Evolutionary conservation across 768 basidiomycete species (phyloP), one percentile per base, ranked within the genome.

Genomic region (Lactarius psammicola): DNA sequence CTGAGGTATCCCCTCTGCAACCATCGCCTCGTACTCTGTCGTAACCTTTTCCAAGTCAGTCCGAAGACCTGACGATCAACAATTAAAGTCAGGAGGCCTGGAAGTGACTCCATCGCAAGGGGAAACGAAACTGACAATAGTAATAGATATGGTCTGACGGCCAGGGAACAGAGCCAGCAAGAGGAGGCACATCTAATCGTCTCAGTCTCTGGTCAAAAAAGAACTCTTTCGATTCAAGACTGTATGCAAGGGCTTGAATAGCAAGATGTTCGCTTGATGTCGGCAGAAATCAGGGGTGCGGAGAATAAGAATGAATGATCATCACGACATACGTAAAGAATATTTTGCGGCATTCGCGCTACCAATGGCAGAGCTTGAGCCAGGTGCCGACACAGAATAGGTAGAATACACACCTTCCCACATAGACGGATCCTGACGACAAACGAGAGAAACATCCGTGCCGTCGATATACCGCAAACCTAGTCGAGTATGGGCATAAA

Each of bases 381-480:
- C 15, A 20, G 3, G 15, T 13, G 23, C 4, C 30, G 38, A 40
- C 20, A 13, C 23, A 7, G 9, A n/a, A 63, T 31, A 40, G n/a
- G 15, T 13, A 10, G 11, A 38, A 23, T 18, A 62, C 65, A 23
- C 17, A 69, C 68, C 51, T 28, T 60, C 26, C 58, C 17, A 26
- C 68, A 69, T 26, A 69, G 6, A 53, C 68, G 65, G 33, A 53
- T 9, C 33, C 66, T 58, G 4, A 54, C 68, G 18, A 56, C 66
- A 62, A 60, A 63, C 42, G 66, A 65, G n/a, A 66, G 30, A 28
- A 53, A 60, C 63, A 69, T 60, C 18, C 58, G 74, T 74, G 17
- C 64, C 57, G 70, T 88, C 87, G 4, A 71, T 63, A 80, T 83
- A 55, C 18, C 28, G 40, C 36, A 65, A 28, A 69, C 13, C 53